Percentiles rank a stretch among this genome's conserved stretches.
phyloP scores from a whole-genome alignment of 2,329 filamentous ascomycete species.

The Verticillium tricorpus region DNA sequence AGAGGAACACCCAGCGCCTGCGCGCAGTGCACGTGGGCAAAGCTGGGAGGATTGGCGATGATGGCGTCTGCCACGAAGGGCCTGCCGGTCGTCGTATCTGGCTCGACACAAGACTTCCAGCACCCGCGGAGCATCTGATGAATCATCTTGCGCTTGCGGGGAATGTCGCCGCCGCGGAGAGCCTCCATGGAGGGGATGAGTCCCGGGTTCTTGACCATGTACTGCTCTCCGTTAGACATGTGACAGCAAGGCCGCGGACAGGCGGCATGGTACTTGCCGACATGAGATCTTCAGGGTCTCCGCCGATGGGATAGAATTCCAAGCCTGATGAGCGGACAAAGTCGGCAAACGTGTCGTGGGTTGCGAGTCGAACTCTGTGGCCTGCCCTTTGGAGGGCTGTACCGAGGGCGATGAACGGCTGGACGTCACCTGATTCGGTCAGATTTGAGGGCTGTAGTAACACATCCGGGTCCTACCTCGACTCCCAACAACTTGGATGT shows the following conservation, averaged over 20 bases:
- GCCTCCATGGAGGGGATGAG: constrained; percentile 22
- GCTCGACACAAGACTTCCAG: constrained; percentile 24
- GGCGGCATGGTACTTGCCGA: background rate
- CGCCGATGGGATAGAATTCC: constrained; percentile 50
- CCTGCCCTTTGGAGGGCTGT: constrained; percentile 34
- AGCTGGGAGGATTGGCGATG: constrained; percentile 44
- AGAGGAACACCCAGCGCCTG: constrained; percentile 37
- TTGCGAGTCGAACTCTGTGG: constrained; percentile 40
- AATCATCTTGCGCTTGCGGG: constrained; percentile 20
- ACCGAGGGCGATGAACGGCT: constrained; percentile 44
- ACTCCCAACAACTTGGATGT: constrained; percentile 14
- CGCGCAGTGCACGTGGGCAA: constrained; percentile 43
- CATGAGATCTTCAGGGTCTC: constrained; percentile 40
- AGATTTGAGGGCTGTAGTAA: background rate
- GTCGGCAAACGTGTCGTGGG: constrained; percentile 42
- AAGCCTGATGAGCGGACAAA: constrained; percentile 43
- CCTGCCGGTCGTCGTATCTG: constrained; percentile 11
- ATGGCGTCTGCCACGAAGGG: constrained; percentile 45
- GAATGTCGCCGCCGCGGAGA: constrained; percentile 20
- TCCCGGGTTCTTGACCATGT: constrained; percentile 25
- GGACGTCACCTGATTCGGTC: constrained; percentile 34
- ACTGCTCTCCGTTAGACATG: constrained; percentile 1
- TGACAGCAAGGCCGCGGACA: too few species aligned
- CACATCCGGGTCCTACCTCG: constrained; percentile 3
- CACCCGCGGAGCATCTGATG: constrained; percentile 22